Evolutionary conservation across 2,329 filamentous ascomycete species (phyloP).

Genomic region (Clarireedia monteithiana): DNA sequence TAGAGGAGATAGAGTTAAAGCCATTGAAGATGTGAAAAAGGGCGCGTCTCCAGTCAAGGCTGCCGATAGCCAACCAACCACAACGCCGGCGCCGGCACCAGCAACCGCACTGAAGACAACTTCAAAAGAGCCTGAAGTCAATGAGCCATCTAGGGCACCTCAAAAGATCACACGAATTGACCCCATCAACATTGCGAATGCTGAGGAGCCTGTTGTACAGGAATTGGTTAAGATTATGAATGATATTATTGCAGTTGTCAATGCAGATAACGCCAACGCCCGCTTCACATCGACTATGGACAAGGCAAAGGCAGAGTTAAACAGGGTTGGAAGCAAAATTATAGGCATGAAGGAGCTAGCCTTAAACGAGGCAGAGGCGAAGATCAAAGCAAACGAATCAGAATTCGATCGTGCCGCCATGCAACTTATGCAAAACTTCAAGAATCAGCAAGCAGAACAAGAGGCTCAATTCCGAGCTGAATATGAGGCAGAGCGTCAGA

Average conservation of each 20-base stretch:
- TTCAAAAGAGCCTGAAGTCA: constrained; percentile 49
- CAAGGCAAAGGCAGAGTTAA: constrained; percentile 79
- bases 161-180: constrained; percentile 63
- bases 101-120: constrained; percentile 6
- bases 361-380: constrained; percentile 65
- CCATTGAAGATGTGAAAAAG: constrained; percentile 30
- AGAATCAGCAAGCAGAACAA: constrained; percentile 72
- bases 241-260: constrained; percentile 88
- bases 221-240: constrained; percentile 94
- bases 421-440: constrained; percentile 81
- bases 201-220: constrained; percentile 80
- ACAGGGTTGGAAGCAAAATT: constrained; percentile 73
- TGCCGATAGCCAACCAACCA: constrained; percentile 9
- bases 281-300: constrained; percentile 72
- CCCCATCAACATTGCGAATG: constrained; percentile 65
- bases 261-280: constrained; percentile 70
- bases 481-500: constrained; percentile 80
- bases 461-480: constrained; percentile 79
- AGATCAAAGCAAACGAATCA: constrained; percentile 47
- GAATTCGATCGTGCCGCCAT: constrained; percentile 84
- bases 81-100: constrained; percentile 14
- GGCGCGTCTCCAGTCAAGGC: constrained; percentile 21
- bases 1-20: constrained; percentile 26
- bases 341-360: constrained; percentile 62
- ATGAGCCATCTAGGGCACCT: constrained; percentile 57